Base-by-base conservation (phyloP, 345 rosid genomes). In the Populus alba region DNA sequence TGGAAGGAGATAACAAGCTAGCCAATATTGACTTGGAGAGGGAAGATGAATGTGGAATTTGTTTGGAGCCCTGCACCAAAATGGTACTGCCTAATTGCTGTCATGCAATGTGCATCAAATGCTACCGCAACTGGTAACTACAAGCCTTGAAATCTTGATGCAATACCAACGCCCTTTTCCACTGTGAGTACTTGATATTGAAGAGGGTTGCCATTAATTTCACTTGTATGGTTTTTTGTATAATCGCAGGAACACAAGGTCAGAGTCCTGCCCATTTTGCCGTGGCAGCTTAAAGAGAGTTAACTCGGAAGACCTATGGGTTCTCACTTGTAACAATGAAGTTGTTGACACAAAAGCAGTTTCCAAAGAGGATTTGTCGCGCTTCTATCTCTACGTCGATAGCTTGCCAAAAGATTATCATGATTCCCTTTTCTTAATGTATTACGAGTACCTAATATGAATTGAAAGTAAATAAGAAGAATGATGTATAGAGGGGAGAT, bases 21-120 rank as follows among this genome's bases (percentile, higher is more conserved):
- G 62, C 80, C 65, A 87, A 84, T 78, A 41, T 86, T 37, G 95
- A 94, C 81, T 78, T 84, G 49, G 97, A 94, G 71, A 90, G 98
- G 83, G 99, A 96, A 86, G 93, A 92, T 43, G 99, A 96, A 85
- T 96, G 99, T 31, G 99, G 97, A 72, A 96, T 96, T 73, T 96
- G 99, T 89, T 90, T 96, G 79, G 98, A 91, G 88, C 95, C 97
- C 53, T 96, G 98, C 85, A 88, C 97, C 67, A 94, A 92, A 79
- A 88, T 96, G 92, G 99, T 94, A 69, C 70, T 94, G 63, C 99
- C 99, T 37, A 91, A 88, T 81, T 94, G 99, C 66, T 96, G 95
- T 59, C 99, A 96, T 81, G 91, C 95, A 39, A 94, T 96, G 97
- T 94, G 99, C 91, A 91, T 96, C 80, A 94, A 94, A 80, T 96